Evolutionary conservation across 2,329 filamentous ascomycete species (phyloP).

Genomic region (Elsinoe batatas): DNA sequence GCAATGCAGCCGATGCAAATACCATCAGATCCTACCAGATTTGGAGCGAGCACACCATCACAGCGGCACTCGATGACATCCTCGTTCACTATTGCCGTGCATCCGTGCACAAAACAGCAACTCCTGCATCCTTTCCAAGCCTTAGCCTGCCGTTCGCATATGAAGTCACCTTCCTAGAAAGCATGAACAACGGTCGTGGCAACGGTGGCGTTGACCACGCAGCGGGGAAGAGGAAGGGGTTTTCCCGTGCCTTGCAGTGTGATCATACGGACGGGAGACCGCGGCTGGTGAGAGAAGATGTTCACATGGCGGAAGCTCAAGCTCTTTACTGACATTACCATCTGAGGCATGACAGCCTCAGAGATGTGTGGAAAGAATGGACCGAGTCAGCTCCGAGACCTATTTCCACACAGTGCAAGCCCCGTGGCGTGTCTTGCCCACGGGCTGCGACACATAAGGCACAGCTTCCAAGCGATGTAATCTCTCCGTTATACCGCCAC

Average conservation of each 20-base stretch:
- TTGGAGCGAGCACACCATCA: background rate
- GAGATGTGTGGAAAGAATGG: too few relatives aligned
- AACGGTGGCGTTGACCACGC: background rate
- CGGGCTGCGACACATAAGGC: background rate
- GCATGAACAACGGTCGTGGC: background rate
- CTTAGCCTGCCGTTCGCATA: too few relatives aligned
- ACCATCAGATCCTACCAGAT: background rate
- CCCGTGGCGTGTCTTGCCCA: too few relatives aligned
- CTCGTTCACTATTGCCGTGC: background rate
- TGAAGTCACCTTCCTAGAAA: background rate
- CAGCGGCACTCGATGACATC: background rate
- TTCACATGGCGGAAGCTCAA: too few relatives aligned
- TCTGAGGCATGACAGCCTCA: too few relatives aligned
- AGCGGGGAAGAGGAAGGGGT: background rate
- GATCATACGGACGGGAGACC: too few relatives aligned
- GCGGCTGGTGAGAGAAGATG: too few relatives aligned
- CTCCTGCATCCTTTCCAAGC: too few relatives aligned
- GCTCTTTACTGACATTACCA: too few relatives aligned
- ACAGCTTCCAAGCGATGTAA: background rate
- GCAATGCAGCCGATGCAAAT: background rate
- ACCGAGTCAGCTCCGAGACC: background rate
- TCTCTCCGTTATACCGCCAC: background rate
- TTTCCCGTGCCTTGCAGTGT: too few relatives aligned
- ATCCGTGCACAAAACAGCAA: too few relatives aligned
- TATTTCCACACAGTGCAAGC: background rate